Conservation (phyloP, 2,329 filamentous ascomycete genomes). For the Cladosporium sp. region DNA sequence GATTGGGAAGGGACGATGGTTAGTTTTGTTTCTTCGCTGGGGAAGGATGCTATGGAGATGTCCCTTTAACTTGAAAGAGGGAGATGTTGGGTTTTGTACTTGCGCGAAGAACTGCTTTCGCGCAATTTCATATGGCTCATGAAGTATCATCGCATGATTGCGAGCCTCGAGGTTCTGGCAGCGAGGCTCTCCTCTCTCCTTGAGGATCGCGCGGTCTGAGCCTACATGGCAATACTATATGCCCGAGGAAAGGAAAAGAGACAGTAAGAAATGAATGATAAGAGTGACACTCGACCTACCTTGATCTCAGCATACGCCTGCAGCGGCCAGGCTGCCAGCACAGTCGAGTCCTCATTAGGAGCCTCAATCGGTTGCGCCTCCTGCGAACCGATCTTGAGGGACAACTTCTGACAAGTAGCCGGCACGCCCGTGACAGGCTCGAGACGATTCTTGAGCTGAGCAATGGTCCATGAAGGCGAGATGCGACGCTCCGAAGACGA, state of each 20-base stretch:
- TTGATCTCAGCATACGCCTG: conserved; percentile 73
- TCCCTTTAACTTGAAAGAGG: no score
- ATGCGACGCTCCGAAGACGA: conserved; percentile 83
- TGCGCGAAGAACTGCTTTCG: no score
- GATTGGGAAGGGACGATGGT: not conserved
- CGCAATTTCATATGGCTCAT: no score
- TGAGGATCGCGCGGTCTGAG: no score
- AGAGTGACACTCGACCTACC: conserved; percentile 65
- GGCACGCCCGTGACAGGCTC: conserved; percentile 93
- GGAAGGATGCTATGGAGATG: no score
- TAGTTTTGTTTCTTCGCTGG: not conserved
- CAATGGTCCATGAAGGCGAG: conserved; percentile 86
- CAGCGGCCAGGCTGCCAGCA: conserved; percentile 63
- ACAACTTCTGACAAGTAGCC: conserved; percentile 70
- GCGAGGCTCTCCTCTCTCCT: no score
- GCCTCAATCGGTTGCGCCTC: conserved; percentile 63
- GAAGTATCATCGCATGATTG: no score
- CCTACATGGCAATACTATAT: no score
- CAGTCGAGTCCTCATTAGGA: conserved; percentile 66
- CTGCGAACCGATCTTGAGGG: conserved; percentile 62
- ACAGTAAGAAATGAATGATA: no score
- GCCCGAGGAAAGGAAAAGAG: no score
- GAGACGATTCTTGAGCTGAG: conserved; percentile 77
- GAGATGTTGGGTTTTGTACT: no score
- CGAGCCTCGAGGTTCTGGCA: no score